Evolutionary conservation across 2,329 filamentous ascomycete genomes (phyloP), one percentile per base, ranked within the genome.

Genomic region (Epichloe coenophiala): DNA sequence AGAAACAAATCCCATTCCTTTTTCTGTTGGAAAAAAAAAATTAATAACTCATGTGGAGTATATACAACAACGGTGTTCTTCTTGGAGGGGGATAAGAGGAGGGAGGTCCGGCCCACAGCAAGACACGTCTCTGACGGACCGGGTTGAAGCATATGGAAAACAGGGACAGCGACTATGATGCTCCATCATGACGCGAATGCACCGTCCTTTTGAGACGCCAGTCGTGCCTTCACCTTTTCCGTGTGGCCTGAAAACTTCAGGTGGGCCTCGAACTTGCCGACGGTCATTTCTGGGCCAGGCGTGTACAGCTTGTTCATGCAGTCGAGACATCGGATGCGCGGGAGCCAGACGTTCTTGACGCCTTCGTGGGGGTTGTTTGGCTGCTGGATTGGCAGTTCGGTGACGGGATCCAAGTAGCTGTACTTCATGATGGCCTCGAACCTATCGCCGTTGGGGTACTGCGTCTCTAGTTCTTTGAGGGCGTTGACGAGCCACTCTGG

Each of bases 241-340:
- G 83, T 78, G 65, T 98, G 93, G 48, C 77, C 73, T 42, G 86
- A 80, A 66, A 95, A 96, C 66, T 84, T 87, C 46, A 97, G 73
- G 69, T 98, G 93, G 1, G 94, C 81, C 68, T 95, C 88, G 56
- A 98, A 98, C 62, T 95, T 95, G 44, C 83, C 83, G 5, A 91
- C 86, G 2, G 88, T 89, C 64, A 78, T 85, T 23, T 84, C 88
- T 0, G 90, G 88, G 0, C 89, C 87, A 0, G 90, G 88, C 0
- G 90, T 95, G 67, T 98, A 98, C 11, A 95, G 73, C 67, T 96
- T 97, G 33, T 88, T 88, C 0, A 88, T 88, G 64, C 93, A 97
- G 65, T 98, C 93, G 45, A 84, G 80, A 65, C 93, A 98, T 52
- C 88, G 78, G 56, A 98, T 96, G 47, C 93, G 78, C 8, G 93